phyloP scores from a whole-genome alignment of 2,329 filamentous ascomycete genomes.

The Tolypocladium pustulatum region DNA sequence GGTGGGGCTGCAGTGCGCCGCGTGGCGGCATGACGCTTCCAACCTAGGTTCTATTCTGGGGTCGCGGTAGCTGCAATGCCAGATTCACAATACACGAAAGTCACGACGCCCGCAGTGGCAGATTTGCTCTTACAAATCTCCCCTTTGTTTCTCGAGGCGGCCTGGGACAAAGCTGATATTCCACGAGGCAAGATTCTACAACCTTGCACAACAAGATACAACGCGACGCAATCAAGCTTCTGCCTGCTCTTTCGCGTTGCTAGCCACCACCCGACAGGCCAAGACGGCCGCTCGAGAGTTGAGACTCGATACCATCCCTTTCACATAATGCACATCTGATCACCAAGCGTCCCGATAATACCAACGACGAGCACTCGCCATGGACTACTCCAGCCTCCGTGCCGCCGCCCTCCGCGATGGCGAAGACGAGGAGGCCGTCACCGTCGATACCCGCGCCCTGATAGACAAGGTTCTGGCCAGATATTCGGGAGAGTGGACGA shows the following conservation, averaged over 20 bases:
- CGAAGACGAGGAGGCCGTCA: conserved; percentile 92
- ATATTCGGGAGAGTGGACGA: conserved; percentile 93
- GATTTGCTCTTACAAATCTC: background rate
- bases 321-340: background rate
- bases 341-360: background rate
- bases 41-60: background rate
- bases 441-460: conserved; percentile 89
- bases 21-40: background rate
- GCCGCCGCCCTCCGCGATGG: conserved; percentile 79
- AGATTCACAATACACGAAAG: background rate
- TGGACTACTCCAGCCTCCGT: conserved; percentile 69
- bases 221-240: background rate
- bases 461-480: conserved; percentile 96
- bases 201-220: background rate
- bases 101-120: background rate
- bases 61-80: background rate
- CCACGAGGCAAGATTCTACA: background rate
- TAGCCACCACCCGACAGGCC: background rate
- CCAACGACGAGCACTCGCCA: conserved; percentile 17
- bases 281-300: background rate
- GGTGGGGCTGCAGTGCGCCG: background rate
- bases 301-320: background rate
- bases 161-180: background rate
- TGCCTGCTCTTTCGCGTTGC: background rate
- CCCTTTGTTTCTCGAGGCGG: background rate